Percentiles rank a stretch among this genome's conserved stretches.
These are phyloP conservation scores for Scortechinia acanthostroma DNA, from an alignment of 2,329 filamentous ascomycete species.

Conservation along the genomic window DNA sequence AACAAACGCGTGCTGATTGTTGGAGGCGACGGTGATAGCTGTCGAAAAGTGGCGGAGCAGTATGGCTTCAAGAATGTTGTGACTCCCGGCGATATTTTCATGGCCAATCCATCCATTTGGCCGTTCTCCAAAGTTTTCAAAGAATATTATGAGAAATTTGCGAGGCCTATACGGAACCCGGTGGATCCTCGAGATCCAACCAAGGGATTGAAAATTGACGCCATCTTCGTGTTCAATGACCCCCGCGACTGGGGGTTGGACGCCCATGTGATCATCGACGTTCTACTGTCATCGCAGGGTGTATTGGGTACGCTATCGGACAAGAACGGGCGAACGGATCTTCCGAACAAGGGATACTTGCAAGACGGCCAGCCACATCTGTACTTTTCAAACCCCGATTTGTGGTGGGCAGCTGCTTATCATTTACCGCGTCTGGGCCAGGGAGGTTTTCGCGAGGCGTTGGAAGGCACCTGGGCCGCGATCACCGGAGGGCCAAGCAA, in stretches of 20 bases:
- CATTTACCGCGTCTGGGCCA: constrained; percentile 63
- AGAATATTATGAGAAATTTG: constrained; percentile 20
- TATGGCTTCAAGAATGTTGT: constrained; percentile 23
- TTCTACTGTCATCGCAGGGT: constrained; percentile 34
- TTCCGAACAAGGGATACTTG: constrained; percentile 19
- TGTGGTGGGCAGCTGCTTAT: constrained; percentile 64
- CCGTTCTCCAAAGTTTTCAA: constrained; percentile 25
- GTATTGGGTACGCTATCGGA: constrained; percentile 52
- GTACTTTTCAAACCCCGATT: constrained; percentile 66
- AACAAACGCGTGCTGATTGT: constrained; percentile 42
- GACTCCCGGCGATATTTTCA: constrained; percentile 22
- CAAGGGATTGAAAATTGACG: constrained; percentile 11
- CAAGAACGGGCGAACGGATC: constrained; percentile 39
- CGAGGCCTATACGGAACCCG: constrained; percentile 23
- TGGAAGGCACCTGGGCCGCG: constrained; percentile 56
- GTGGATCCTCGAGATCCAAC: constrained; percentile 14
- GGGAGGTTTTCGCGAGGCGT: constrained; percentile 58
- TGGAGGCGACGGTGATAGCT: constrained; percentile 32
- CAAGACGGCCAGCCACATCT: constrained; percentile 59
- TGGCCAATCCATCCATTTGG: constrained; percentile 12
- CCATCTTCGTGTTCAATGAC: constrained; percentile 21
- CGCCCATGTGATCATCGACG: constrained; percentile 18
- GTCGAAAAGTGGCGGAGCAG: constrained; percentile 14
- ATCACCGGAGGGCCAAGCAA: constrained; percentile 23
- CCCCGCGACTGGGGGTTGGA: constrained; percentile 25